Evolutionary conservation across 257 asterid genomes (phyloP).

Genomic region (Cynanchum wilfordii): DNA sequence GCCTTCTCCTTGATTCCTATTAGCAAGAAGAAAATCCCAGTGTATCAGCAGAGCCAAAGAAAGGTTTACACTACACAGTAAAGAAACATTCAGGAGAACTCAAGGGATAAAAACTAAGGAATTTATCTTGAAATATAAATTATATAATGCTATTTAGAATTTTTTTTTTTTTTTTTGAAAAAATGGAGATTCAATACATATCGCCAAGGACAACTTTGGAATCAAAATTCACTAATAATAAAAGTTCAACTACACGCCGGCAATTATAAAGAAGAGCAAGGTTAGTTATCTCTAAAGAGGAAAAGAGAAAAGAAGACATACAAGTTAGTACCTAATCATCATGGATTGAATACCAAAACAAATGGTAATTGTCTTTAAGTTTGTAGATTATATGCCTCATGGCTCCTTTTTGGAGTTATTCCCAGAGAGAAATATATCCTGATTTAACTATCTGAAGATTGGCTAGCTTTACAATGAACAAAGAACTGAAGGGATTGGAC

Average conservation of each 20-base stretch:
- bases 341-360: neutral
- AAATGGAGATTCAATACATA: neutral
- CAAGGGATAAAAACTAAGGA: neutral
- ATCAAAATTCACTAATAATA: neutral
- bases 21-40: conserved; percentile 13
- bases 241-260: neutral
- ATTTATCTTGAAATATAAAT: neutral
- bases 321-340: neutral
- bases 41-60: neutral
- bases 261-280: neutral
- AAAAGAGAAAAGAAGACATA: neutral
- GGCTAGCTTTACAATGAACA: neutral
- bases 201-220: neutral
- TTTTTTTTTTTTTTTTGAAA: too few species aligned
- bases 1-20: conserved; percentile 86
- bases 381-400: neutral
- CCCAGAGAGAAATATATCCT: neutral
- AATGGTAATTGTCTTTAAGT: neutral
- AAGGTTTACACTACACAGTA: neutral
- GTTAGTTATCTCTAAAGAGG: neutral
- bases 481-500: neutral
- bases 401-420: neutral
- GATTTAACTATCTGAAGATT: neutral
- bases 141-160: too few species aligned
- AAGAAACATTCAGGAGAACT: neutral